Percentiles rank a stretch among this genome's conserved stretches.
Conservation (phyloP, 73 alveolate species). For the Paramecium pentaurelia region DNA sequence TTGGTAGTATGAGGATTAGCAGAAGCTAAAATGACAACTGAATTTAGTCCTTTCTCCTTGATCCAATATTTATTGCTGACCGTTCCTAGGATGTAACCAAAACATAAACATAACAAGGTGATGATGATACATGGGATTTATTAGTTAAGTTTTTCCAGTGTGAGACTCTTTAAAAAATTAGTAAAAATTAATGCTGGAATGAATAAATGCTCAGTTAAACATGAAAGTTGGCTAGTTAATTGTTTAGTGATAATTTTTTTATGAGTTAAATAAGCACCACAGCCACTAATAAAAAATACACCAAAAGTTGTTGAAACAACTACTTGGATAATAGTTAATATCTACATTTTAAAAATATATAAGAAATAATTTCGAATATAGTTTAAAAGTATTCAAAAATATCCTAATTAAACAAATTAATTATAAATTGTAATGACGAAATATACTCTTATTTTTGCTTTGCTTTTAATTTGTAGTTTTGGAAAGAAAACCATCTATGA, state of each 20-base stretch:
- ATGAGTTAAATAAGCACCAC: neutral
- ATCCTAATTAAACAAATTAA: neutral
- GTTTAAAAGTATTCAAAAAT: neutral
- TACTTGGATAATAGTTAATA: neutral
- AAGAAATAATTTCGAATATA: too few species aligned
- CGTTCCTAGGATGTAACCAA: neutral
- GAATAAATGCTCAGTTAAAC: neutral
- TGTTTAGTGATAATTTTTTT: neutral
- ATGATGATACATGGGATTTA: neutral
- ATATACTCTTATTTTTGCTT: neutral
- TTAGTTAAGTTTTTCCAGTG: neutral
- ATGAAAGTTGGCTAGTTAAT: neutral
- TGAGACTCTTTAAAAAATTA: neutral
- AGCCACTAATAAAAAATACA: neutral
- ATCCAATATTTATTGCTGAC: conserved; percentile 4
- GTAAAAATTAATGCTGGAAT: conserved; percentile 5
- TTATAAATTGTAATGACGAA: neutral
- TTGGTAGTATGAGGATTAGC: conserved; percentile 19
- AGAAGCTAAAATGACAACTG: neutral
- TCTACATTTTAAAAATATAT: neutral
- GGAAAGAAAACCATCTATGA: neutral
- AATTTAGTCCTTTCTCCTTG: neutral
- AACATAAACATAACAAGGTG: neutral
- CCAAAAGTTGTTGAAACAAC: neutral
- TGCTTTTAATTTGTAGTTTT: neutral